Evolutionary conservation across 176 grass and related monocot genomes (phyloP).

Genomic region (maize (Zea mays)): Zm-B73-REFERENCE-NAM-5.0 NC_050099.1:85975001-85975500

Average conservation of each 20-base stretch:
- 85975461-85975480: constrained; percentile 99
- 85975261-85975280: background rate
- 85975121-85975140: constrained; percentile 75
- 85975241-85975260: constrained; percentile 1
- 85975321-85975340: constrained; percentile 86
- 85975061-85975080: constrained; percentile 1
- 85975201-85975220: constrained; percentile 43
- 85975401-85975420: constrained; percentile 9
- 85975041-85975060: constrained; percentile 73
- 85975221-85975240: constrained; percentile 15
- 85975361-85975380: background rate
- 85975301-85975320: constrained; percentile 96
- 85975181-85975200: constrained; percentile 97
- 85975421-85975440: constrained; percentile 20
- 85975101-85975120: background rate
- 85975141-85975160: constrained; percentile 94
- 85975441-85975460: constrained; percentile 63
- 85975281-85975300: constrained; percentile 66
- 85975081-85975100: background rate
- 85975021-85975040: constrained; percentile 75
- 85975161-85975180: constrained; percentile 93
- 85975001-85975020: constrained; percentile 79
- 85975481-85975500: constrained; percentile 99
- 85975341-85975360: constrained; percentile 94
- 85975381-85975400: constrained; percentile 26